Evolutionary conservation across 139 green algal species (phyloP).

Genomic region (Nannochloris sp.): DNA sequence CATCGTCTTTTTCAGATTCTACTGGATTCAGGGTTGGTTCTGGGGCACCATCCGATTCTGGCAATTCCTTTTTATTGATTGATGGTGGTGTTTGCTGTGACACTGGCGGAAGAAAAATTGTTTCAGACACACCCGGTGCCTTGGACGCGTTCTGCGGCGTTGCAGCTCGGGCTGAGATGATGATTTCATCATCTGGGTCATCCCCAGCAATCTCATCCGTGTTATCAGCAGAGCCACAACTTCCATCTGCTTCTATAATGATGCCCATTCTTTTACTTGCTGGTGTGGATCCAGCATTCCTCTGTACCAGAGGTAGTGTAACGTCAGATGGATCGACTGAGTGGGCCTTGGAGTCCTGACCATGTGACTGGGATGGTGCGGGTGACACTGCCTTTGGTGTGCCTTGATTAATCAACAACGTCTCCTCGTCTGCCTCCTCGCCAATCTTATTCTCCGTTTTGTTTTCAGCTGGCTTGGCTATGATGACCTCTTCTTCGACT

Average conservation of each 20-base stretch:
- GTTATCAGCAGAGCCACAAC: neutral
- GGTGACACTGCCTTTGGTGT: slow-evolving; percentile 2
- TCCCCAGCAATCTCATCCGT: neutral
- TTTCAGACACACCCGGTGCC: neutral
- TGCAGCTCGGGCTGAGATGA: neutral
- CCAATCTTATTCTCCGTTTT: neutral
- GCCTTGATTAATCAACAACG: neutral
- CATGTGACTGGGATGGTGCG: too few relatives aligned
- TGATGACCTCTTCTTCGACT: neutral
- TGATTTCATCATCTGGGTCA: neutral
- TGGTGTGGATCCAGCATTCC: neutral
- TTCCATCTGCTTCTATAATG: slow-evolving; percentile 1
- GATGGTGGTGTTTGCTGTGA: too few relatives aligned
- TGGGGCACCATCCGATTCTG: too few relatives aligned
- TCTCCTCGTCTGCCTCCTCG: neutral
- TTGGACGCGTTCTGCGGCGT: neutral
- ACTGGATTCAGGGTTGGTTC: neutral
- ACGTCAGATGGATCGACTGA: too few relatives aligned
- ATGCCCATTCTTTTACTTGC: neutral
- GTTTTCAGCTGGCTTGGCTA: neutral
- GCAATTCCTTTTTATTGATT: too few relatives aligned
- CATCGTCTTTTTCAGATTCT: slow-evolving; percentile 1
- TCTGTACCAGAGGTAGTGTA: neutral
- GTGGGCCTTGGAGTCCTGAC: too few relatives aligned
- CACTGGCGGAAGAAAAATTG: neutral